Conservation (phyloP, 73 alveolate species). For the Durusdinium trenchii region DNA sequence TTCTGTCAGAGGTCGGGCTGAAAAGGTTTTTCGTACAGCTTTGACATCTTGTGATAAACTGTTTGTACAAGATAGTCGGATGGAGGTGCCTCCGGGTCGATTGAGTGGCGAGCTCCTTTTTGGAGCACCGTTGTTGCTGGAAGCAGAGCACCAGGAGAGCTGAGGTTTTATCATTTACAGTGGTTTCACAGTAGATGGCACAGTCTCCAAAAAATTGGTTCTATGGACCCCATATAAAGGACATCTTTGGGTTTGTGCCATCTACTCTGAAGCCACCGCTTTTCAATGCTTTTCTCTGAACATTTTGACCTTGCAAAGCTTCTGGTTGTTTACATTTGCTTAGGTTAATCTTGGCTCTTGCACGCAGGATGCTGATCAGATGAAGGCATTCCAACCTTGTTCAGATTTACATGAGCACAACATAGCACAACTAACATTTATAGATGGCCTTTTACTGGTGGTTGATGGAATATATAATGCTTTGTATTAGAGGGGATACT, state of each 20-base stretch:
- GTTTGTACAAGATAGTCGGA: too few relatives aligned
- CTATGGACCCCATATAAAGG: not conserved
- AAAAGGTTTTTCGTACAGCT: too few relatives aligned
- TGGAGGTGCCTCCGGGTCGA: constrained; percentile 54
- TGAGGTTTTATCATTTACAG: not conserved
- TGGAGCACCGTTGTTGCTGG: constrained; percentile 43
- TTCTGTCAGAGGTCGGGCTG: constrained; percentile 18
- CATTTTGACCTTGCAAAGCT: not conserved
- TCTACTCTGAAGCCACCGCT: not conserved
- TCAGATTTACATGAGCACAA: too few relatives aligned
- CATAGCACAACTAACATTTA: too few relatives aligned
- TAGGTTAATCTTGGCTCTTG: too few relatives aligned
- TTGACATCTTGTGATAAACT: too few relatives aligned
- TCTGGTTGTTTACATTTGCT: too few relatives aligned
- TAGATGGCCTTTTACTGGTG: too few relatives aligned
- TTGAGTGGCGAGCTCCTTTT: constrained; percentile 44
- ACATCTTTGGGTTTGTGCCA: not conserved
- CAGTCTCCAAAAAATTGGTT: not conserved
- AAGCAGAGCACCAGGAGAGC: not conserved
- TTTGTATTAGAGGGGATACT: too few relatives aligned
- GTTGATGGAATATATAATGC: too few relatives aligned
- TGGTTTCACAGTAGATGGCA: not conserved
- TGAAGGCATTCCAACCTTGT: too few relatives aligned
- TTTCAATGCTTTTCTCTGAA: not conserved
- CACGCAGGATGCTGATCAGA: too few relatives aligned